Percentiles rank a stretch among this genome's conserved stretches.
These are phyloP conservation scores for Podaxis pistillaris DNA, from an alignment of 768 basidiomycete genomes.

Conservation along the genomic window DNA sequence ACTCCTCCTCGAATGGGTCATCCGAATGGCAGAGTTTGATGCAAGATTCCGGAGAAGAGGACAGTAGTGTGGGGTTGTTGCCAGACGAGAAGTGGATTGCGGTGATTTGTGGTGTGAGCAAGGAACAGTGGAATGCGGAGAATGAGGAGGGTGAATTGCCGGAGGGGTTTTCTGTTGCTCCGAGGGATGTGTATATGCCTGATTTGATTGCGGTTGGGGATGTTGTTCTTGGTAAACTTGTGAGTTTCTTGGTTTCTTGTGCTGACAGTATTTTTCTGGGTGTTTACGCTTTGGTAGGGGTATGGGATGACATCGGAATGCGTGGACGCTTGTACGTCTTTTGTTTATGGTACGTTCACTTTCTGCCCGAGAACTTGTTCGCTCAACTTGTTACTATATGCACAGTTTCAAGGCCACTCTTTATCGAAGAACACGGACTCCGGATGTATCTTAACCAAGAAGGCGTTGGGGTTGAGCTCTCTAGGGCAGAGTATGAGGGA, in stretches of 20 bases:
- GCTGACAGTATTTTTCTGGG: constrained; percentile 1
- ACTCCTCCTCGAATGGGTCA: not conserved
- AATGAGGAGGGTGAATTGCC: constrained; percentile 45
- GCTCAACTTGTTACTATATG: constrained; percentile 5
- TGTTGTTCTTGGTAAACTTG: constrained; percentile 76
- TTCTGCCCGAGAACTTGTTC: constrained; percentile 1
- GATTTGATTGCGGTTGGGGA: constrained; percentile 74
- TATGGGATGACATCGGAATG: constrained; percentile 84
- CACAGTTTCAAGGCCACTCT: constrained; percentile 71
- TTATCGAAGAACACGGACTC: constrained; percentile 80
- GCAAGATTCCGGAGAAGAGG: constrained; percentile 6
- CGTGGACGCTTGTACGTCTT: constrained; percentile 72
- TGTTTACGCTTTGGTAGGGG: constrained; percentile 40
- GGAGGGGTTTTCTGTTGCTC: constrained; percentile 72
- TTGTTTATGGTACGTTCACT: constrained; percentile 61
- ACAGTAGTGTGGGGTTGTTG: constrained; percentile 41
- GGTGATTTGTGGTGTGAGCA: constrained; percentile 72
- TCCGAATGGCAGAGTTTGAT: constrained; percentile 3
- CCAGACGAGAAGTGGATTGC: constrained; percentile 77
- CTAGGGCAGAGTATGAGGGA: constrained; percentile 62
- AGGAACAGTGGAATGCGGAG: constrained; percentile 45
- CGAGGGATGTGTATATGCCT: constrained; percentile 79
- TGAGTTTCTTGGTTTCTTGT: constrained; percentile 29
- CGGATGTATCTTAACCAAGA: constrained; percentile 58
- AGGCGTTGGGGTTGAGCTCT: constrained; percentile 69